Conservation (phyloP, 805 yeast genomes). For the Yarrowia sp. region DNA sequence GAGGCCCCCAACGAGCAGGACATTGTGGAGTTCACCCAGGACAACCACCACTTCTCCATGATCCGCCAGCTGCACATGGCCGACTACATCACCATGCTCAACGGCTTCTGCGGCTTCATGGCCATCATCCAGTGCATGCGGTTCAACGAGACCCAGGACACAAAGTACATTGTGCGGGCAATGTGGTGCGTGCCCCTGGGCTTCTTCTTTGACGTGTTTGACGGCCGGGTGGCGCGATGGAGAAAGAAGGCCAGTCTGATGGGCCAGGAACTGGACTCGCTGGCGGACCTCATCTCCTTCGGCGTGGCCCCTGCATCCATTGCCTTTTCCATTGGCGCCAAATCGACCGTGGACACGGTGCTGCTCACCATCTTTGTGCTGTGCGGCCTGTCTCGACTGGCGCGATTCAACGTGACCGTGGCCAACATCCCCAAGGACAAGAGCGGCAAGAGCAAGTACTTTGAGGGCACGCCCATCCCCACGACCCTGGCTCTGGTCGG, state of each 20-base stretch:
- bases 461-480: conserved; percentile 97
- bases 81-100: conserved; percentile 91
- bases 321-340: conserved; percentile 90
- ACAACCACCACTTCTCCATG: conserved; percentile 84
- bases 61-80: conserved; percentile 83
- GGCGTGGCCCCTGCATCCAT: conserved; percentile 95
- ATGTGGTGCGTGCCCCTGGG: conserved; percentile 90
- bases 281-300: conserved; percentile 93
- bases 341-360: conserved; percentile 79
- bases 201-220: conserved; percentile 93
- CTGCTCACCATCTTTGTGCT: conserved; percentile 82
- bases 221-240: conserved; percentile 95
- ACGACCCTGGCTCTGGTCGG: conserved; percentile 78
- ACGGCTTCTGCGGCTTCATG: conserved; percentile 93
- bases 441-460: conserved; percentile 84
- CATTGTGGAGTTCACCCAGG: conserved; percentile 79
- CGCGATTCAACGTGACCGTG: conserved; percentile 94
- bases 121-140: conserved; percentile 86
- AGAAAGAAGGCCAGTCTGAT: conserved; percentile 88
- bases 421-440: conserved; percentile 90
- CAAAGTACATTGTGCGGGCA: conserved; percentile 71
- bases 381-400: conserved; percentile 92
- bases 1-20: conserved; percentile 54
- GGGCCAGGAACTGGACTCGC: conserved; percentile 97
- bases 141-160: conserved; percentile 74